Evolutionary conservation across 306 rosid species (phyloP), one percentile per base, ranked within the genome.

Genomic region (Prunus mira): DNA sequence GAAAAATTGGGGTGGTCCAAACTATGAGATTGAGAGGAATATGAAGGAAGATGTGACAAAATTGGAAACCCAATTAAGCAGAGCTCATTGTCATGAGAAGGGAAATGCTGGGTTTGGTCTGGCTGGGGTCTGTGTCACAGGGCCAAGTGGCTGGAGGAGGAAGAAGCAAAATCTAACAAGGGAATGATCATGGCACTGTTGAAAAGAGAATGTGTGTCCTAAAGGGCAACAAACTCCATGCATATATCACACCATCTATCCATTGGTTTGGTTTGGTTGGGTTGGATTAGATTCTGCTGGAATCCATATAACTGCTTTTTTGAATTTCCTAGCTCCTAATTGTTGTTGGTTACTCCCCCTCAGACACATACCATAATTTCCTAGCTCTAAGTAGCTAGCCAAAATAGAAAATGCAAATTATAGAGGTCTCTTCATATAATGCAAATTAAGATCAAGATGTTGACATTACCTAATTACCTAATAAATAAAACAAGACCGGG

Each of bases 141-240:
- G 91, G 86, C 87, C 89, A 47, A 77, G 81, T 76, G 69, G 80
- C 84, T 82, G 85, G 77, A 74, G 78, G 83, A 68, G 71, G 72
- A 67, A 74, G 87, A 50, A 67, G 74, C 57, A 83, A 74, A 77
- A 76, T 54, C 60, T 79, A 81, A 76, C 75, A 79, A 28, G 56
- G 69, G 62, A 84, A 65, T 67, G 87, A 87, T 82, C 86, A 64
- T 54, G 72, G 86, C 80, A 82, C 79, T 80, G 86, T 68, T 22
- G 65, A 72, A 56, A 84, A 74, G 46, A 79, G 71, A 81, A 70
- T 73, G 81, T 87, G 88, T 73, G 84, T 69, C 87, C 85, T 70
- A 62, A 86, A 82, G 80, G 52, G 78, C 76, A 87, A 71, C 89
- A 88, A 49, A 18, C 58, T 69, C 52, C 54, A 66, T 61, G 56